Conservation (phyloP, 495 filamentous ascomycete genomes). For the Penicillium desertorum region DNA sequence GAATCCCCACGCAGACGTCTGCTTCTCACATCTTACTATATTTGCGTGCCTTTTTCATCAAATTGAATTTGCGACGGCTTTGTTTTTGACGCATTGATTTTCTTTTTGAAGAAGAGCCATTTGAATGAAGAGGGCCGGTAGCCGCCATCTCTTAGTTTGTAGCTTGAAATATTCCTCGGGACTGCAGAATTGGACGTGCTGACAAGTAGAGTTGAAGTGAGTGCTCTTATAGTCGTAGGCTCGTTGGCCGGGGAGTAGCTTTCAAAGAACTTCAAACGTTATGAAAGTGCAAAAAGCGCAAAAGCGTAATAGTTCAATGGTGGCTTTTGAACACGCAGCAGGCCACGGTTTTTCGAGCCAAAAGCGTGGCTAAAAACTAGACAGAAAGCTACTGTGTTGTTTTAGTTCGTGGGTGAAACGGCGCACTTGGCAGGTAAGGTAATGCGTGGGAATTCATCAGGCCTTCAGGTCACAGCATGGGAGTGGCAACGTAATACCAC, state of each 20-base stretch:
- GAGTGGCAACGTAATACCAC: too few species aligned
- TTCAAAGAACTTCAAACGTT: slow-evolving; percentile 9
- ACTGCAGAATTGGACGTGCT: slow-evolving; percentile 7
- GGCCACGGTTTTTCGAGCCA: too few species aligned
- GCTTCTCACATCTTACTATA: slow-evolving; percentile 7
- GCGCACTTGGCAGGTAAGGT: too few species aligned
- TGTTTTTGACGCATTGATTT: slow-evolving; percentile 11
- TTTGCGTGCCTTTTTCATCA: slow-evolving; percentile 11
- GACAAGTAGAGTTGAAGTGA: slow-evolving; percentile 9
- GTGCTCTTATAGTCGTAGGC: slow-evolving; percentile 6
- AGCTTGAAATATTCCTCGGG: slow-evolving; percentile 5
- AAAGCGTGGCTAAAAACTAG: too few species aligned
- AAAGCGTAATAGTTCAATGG: slow-evolving; percentile 8
- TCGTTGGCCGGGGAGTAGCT: slow-evolving; percentile 6
- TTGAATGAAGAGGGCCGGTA: slow-evolving; percentile 2
- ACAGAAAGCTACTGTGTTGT: too few species aligned
- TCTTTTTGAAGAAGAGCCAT: slow-evolving; percentile 12
- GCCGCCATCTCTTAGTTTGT: slow-evolving; percentile 4
- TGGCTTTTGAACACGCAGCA: too few species aligned
- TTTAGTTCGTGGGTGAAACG: too few species aligned
- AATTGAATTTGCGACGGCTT: slow-evolving; percentile 9
- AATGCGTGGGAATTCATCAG: too few species aligned
- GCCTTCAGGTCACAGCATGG: too few species aligned
- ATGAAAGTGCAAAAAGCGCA: slow-evolving; percentile 6
- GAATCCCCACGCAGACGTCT: slow-evolving; percentile 10